Base-by-base conservation (phyloP, 2,329 filamentous ascomycete genomes). In the Claviceps cyperi region DNA sequence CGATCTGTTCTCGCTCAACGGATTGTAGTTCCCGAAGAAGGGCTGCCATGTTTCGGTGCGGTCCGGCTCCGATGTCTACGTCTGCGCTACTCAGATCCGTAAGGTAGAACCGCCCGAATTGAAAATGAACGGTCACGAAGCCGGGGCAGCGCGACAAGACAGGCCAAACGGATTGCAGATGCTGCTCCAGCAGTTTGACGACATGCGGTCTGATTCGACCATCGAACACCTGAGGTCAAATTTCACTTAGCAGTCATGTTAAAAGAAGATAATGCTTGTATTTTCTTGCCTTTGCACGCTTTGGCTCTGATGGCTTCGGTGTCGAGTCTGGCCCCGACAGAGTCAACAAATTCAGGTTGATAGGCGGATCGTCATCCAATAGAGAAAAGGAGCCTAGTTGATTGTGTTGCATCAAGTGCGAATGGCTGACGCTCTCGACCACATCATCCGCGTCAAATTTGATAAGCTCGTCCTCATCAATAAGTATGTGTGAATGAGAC, bases 91-190 rank as follows among this genome's bases (percentile, higher is more conserved):
- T 47, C 13, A 55, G 22, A 8, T 61, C 51, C 24, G 56, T 60
- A 36, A 62, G 38, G 46, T 60, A 64, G 8, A 64, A 50, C 3
- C 63, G 59, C 1, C 63, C 63, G 43, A 65, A 60, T 14, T 54
- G 54, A 32, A 60, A 50, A 39, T 58, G 53, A 8, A 65, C 41
- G 5, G 51, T 54, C 14, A 63, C 37, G 7, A 49, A 47, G 1
- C 63, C 63, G 6, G 63, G 59, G 0, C 52, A 52, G 7, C 56
- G 37, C 45, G 57, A 54, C 15, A 64, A 43, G 6, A 60, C 32
- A 6, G 50, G 47, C 2, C 58, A 43, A 17, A 61, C 32, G 1
- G 54, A 46, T 6, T 46, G 55, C 37, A 49, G 50, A 46, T 9
- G 4, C 32, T 48, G 59, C 52, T 9, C 53, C 40, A 51, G 4